Evolutionary conservation across 495 filamentous ascomycete species (phyloP).

Genomic region (Hypomontagnella monticulosa): DNA sequence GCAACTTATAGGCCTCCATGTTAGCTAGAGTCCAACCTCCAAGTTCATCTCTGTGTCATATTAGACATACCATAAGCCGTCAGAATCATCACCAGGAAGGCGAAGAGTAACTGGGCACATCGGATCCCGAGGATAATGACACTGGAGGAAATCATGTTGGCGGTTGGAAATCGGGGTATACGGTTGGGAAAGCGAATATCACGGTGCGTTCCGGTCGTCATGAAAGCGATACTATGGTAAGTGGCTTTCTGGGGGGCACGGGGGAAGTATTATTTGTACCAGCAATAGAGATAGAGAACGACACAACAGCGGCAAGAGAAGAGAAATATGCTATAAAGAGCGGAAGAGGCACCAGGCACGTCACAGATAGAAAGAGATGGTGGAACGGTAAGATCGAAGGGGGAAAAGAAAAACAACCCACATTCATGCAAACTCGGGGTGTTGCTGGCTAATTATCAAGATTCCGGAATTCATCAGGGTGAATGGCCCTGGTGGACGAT

Average conservation of each 20-base stretch:
- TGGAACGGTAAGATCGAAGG: conserved; percentile 25
- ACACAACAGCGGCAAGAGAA: conserved; percentile 29
- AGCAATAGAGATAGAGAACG: conserved; percentile 34
- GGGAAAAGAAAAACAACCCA: conserved; percentile 29
- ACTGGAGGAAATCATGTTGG: conserved; percentile 34
- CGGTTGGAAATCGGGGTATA: conserved; percentile 26
- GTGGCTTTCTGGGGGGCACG: conserved; percentile 3
- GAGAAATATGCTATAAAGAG: conserved; percentile 29
- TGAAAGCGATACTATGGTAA: conserved; percentile 23
- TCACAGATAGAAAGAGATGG: conserved; percentile 27
- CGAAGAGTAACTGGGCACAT: conserved; percentile 67
- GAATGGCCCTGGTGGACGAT: conserved; percentile 18
- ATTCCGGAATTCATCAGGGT: conserved; percentile 29
- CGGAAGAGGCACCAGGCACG: conserved; percentile 41
- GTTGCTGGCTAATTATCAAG: conserved; percentile 37
- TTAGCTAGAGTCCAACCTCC: conserved; percentile 10
- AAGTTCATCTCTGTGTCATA: not conserved
- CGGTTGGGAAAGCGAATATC: conserved; percentile 44
- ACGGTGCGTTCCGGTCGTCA: conserved; percentile 40
- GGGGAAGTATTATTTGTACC: conserved; percentile 37
- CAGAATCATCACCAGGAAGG: conserved; percentile 72
- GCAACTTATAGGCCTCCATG: conserved; percentile 47
- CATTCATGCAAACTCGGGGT: conserved; percentile 11
- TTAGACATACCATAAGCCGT: conserved; percentile 71
- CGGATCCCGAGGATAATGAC: conserved; percentile 48